Base-by-base conservation (phyloP, 2,329 filamentous ascomycete genomes). In the Polychaeton citri region DNA sequence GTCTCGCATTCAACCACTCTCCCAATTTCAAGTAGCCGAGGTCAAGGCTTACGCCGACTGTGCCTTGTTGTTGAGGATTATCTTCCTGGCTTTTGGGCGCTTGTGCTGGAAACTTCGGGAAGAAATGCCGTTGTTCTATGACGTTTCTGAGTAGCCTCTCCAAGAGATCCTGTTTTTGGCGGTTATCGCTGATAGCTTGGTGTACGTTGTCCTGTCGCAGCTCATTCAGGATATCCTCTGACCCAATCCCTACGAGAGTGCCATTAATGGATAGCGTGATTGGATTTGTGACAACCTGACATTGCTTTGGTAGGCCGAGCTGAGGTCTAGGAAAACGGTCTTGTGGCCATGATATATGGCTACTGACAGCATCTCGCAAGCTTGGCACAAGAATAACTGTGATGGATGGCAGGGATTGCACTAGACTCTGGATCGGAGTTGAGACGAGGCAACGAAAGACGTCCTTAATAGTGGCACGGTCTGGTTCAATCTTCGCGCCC, bases 241-340 rank as follows among this genome's bases (percentile, higher is more conserved):
- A 80, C 18, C 80, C 86, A 47, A 95, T 71, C 4, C 82, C 86
- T 18, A 95, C 61, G 2, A 88, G 71, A 30, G 79, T 72, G 59
- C 96, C 90, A 59, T 98, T 98, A 44, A 96, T 68, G 5, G 76
- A 83, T 3, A 96, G 61, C 6, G 82, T 85, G 68, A 92, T 88
- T 1, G 90, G 90, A 53, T 96, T 96, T 2, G 86, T 84, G 12
- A 95, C 74, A 47, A 92, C 73, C 37, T 74, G 76, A 8, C 72
- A 80, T 38, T 79, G 69, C 54, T 84, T 88, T 8, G 81, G 81
- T 4, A 96, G 68, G 4, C 81, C 83, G 5, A 92, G 71, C 13
- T 87, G 81, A 49, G 77, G 81, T 44, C 60, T 66, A 2, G 69
- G 57, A 28, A 94, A 74, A 19, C 74, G 72, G 53, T 83, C 79